Percentiles rank a stretch among this genome's conserved stretches.
These are phyloP conservation scores for Backusella macrospora DNA, from an alignment of 192 early-diverging fungal genomes.

Conservation along the genomic window DNA sequence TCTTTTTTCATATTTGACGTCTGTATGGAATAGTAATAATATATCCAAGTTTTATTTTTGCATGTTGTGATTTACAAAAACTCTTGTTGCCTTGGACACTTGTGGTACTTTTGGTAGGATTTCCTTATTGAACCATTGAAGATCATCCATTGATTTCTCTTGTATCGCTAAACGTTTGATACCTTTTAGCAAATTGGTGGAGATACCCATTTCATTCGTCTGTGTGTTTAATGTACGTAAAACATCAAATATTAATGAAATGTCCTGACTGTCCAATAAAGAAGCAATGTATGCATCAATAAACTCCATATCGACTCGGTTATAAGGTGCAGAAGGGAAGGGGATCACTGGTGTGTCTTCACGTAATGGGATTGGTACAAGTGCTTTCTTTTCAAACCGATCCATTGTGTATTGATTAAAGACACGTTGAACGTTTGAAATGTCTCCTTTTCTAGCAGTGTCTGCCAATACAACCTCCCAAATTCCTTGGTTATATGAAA, in stretches of 20 bases:
- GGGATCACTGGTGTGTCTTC: conserved; percentile 30
- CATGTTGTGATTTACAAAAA: conserved; percentile 12
- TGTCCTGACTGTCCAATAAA: conserved; percentile 34
- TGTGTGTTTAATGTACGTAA: conserved; percentile 29
- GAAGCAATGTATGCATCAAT: conserved; percentile 38
- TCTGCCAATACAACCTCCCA: conserved; percentile 31
- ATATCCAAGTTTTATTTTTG: not conserved
- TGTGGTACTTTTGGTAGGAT: conserved; percentile 26
- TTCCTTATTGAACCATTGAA: conserved; percentile 31
- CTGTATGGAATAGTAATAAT: too few species aligned
- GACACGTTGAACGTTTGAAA: conserved; percentile 17
- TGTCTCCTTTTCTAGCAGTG: not conserved
- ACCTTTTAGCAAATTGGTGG: conserved; percentile 10
- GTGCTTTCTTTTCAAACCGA: conserved; percentile 35
- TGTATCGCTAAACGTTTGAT: conserved; percentile 30
- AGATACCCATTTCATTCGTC: conserved; percentile 15
- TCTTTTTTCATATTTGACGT: too few species aligned
- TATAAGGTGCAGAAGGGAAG: conserved; percentile 42
- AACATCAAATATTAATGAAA: conserved; percentile 38
- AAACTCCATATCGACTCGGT: conserved; percentile 27
- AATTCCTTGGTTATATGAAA: conserved; percentile 18
- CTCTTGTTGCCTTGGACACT: not conserved
- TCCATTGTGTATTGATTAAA: conserved; percentile 42
- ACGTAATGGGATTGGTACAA: conserved; percentile 36
- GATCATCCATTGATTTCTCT: conserved; percentile 28